Evolutionary conservation across 140 eudicot genomes (phyloP), one percentile per base, ranked within the genome.

Genomic region (Oenanthe javanica): DNA sequence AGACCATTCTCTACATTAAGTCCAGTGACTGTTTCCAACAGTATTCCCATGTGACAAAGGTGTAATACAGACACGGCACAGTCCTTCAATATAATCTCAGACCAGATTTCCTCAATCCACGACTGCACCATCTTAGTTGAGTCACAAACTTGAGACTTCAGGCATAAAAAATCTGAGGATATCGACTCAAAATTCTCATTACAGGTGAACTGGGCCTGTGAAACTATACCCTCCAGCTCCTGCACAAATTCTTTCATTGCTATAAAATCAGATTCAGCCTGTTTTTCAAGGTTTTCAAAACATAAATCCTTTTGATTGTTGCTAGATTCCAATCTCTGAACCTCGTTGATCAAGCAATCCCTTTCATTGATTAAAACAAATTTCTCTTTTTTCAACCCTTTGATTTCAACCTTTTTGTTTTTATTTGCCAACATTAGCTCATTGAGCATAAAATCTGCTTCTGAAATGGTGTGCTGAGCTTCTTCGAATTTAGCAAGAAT

Each of bases 371-470:
- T 74, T 77, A 89, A 87, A 48, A 16, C 49, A 14, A 25, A 27
- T 79, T 86, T 88, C 49, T 82, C 88, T 16, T 75, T 87, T 84
- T 89, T 94, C 61, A 92, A 72, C 61, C 87, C 82, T 36, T 83
- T 84, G 12, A 84, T 86, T 64, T 86, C 87, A 59, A 92, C 87
- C 88, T 94, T 92, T 90, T 85, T 85, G 70, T 90, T 81, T 84
- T 94, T 93, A 83, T 92, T 94, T 61, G 96, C 96, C 77, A 94
- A 89, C 88, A 92, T 78, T 75, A 94, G 84, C 85, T 89, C 91
- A 54, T 94, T 94, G 85, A 94, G 86, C 91, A 94, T 90, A 66
- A 88, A 85, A 78, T 94, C 98, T 77, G 98, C 98, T 83, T 94
- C 98, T 80, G 82, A 82, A 85, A 94, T 83, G 57, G 93, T 94